Base-by-base conservation (phyloP, 2,329 filamentous ascomycete genomes). In the Talaromyces marneffei region DNA sequence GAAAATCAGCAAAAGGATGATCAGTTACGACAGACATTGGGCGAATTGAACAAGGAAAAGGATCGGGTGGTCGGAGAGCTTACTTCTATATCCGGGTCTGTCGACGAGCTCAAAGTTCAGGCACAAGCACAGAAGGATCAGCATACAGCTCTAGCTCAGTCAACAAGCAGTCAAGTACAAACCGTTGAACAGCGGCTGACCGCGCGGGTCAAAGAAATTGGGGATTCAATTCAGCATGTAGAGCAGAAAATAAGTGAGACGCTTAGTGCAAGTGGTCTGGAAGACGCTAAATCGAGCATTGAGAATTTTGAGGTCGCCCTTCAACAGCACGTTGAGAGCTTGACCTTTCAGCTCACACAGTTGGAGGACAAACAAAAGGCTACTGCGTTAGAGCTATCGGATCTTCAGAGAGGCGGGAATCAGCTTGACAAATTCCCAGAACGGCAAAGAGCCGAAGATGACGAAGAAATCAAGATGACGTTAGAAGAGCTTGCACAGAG, bases 1-100 rank as follows among this genome's bases (percentile, higher is more conserved):
- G 37, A 40, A 29, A 48, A 29, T 27, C 33, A 55, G 44, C 18
- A 55, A 29, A 46, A 56, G 54, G 23, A 44, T 31, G 52, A 55
- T 14, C 53, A 42, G 35, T 37, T 60, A 42, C 44, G 46, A 20
- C 25, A 52, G 12, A 35, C 63, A 6, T 48, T 66, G 29, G 55
- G 61, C 14, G 61, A 64, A 20, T 53, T 67, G 52, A 62, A 59
- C 14, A 18, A 56, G 25, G 65, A 67, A 50, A 62, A 60, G 5
- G 53, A 63, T 48, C 64, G 64, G 2, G 46, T 68, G 20, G 50
- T 27, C 20, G 42, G 29, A 12, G 39, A 60, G 37, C 23, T 55
- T 14, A 33, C 58, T 27, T 14, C 37, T 4, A 29, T 60, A 10
- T 35, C 14, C 18, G 31, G 29, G 10, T 42, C 29, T 31, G 37